phyloP scores from a whole-genome alignment of 2,329 filamentous ascomycete species.

The Alternaria dauci region DNA sequence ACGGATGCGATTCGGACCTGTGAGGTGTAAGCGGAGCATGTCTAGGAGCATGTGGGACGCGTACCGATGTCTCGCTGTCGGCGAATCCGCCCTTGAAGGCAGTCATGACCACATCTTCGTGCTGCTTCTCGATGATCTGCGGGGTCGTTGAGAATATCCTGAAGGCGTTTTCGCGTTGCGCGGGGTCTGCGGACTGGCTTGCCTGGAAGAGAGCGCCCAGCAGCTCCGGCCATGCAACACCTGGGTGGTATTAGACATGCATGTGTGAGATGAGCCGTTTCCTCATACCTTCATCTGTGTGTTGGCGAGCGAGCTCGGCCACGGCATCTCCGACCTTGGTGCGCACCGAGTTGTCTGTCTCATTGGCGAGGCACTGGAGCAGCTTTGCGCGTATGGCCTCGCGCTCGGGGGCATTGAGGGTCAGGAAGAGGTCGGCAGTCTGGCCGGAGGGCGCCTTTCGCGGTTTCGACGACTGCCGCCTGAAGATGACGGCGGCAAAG shows the following conservation, averaged over 20 bases:
- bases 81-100: slow-evolving; percentile 94
- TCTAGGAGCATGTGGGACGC: slow-evolving; percentile 1
- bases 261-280: not conserved
- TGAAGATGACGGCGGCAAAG: slow-evolving; percentile 92
- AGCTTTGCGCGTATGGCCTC: slow-evolving; percentile 84
- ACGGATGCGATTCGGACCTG: slow-evolving; percentile 92
- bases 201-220: slow-evolving; percentile 86
- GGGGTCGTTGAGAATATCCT: slow-evolving; percentile 95
- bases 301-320: slow-evolving; percentile 93
- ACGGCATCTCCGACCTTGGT: slow-evolving; percentile 99
- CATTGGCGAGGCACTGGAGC: slow-evolving; percentile 76
- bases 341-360: slow-evolving; percentile 76
- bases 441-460: slow-evolving; percentile 75
- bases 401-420: slow-evolving; percentile 76
- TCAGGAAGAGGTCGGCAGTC: slow-evolving; percentile 84
- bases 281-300: slow-evolving; percentile 83
- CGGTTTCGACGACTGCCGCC: slow-evolving; percentile 88
- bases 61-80: slow-evolving; percentile 81
- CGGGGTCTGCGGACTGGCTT: slow-evolving; percentile 83
- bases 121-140: slow-evolving; percentile 93
- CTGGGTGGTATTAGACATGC: slow-evolving; percentile 56
- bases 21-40: slow-evolving; percentile 18
- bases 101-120: slow-evolving; percentile 86
- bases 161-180: slow-evolving; percentile 90
- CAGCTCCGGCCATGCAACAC: slow-evolving; percentile 87